phyloP scores from a whole-genome alignment of 2,329 filamentous ascomycete species.

The Colletotrichum sidae region DNA sequence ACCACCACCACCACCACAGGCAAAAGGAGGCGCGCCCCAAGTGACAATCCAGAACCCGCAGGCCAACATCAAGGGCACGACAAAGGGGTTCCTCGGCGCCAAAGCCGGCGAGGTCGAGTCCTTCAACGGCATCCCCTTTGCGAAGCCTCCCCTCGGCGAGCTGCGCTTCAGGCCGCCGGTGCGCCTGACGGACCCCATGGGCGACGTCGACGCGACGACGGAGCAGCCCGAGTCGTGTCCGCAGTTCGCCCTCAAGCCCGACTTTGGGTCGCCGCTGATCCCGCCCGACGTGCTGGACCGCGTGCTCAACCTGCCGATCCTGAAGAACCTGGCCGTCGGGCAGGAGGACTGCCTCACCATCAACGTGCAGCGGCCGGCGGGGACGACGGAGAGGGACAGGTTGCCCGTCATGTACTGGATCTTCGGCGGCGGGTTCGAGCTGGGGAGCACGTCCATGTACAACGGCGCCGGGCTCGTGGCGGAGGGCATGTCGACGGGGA shows the following conservation, averaged over 20 bases:
- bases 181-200: slow-evolving; percentile 42
- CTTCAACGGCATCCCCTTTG: slow-evolving; percentile 69
- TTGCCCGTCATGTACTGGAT: slow-evolving; percentile 34
- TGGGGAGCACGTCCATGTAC: slow-evolving; percentile 32
- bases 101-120: slow-evolving; percentile 56
- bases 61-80: slow-evolving; percentile 24
- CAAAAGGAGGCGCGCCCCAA: slow-evolving; percentile 1
- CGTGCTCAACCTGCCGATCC: slow-evolving; percentile 20
- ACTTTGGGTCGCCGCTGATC: slow-evolving; percentile 40
- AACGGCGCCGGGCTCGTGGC: slow-evolving; percentile 40
- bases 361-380: slow-evolving; percentile 47
- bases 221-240: slow-evolving; percentile 42
- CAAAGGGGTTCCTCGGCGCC: slow-evolving; percentile 26
- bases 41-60: slow-evolving; percentile 29
- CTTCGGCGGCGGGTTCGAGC: slow-evolving; percentile 31
- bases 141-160: slow-evolving; percentile 64
- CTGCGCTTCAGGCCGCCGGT: slow-evolving; percentile 59
- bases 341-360: slow-evolving; percentile 51
- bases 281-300: slow-evolving; percentile 38
- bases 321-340: slow-evolving; percentile 26
- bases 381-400: slow-evolving; percentile 38
- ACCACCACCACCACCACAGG: slow-evolving; percentile 7
- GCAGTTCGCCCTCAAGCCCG: slow-evolving; percentile 44
- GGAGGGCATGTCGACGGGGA: slow-evolving; percentile 48
- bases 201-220: slow-evolving; percentile 56